Evolutionary conservation across 1,284 basidiomycete species (phyloP), one percentile per base, ranked within the genome.

Genomic region (Dichomitus squalens): DNA sequence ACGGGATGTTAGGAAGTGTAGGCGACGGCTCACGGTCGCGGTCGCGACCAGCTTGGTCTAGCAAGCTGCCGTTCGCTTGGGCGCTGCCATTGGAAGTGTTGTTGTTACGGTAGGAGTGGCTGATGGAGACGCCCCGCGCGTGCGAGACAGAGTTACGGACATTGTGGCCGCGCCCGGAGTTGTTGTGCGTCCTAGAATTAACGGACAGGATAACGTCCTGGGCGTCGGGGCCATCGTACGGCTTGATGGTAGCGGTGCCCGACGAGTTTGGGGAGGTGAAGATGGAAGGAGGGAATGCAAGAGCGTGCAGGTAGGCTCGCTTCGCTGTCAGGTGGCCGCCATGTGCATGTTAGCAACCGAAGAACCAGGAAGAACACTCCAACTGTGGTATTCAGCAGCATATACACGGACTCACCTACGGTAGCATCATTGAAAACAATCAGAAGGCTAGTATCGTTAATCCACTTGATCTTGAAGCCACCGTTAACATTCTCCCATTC

Each of bases 391-490:
- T 33, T 39, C 25, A 33, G 25, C 31, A 16, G 36, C 12, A 41
- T 44, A 49, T 16, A 46, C 31, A 31, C 40, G 25, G 20, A 83
- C 91, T 79, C 70, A 95, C 93, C 90, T 57, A 88, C 83, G 55
- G 84, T 79, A 61, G 91, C 85, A 74, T 95, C 92, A 66, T 86
- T 85, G 73, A 99, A 99, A 62, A 99, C 95, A 69, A 98, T 90
- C 69, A 97, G 79, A 41, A 96, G 92, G 70, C 92, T 96, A 46
- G 93, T 95, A 74, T 99, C 96, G 75, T 99, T 95, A 66, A 89
- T 86, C 96, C 96, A 99, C 75, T 99, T 99, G 75, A 99, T 97
- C 80, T 95, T 94, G 81, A 97, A 98, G 18, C 96, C 96, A 36
- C 95, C 95, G 58, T 82, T 87, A 46, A 88, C 80, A 59, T 80